A percentile compares a stretch with the other conserved stretches of the same genome.
Conservation (phyloP, 441 rosid genomes). For the Gossypium davidsonii region DNA sequence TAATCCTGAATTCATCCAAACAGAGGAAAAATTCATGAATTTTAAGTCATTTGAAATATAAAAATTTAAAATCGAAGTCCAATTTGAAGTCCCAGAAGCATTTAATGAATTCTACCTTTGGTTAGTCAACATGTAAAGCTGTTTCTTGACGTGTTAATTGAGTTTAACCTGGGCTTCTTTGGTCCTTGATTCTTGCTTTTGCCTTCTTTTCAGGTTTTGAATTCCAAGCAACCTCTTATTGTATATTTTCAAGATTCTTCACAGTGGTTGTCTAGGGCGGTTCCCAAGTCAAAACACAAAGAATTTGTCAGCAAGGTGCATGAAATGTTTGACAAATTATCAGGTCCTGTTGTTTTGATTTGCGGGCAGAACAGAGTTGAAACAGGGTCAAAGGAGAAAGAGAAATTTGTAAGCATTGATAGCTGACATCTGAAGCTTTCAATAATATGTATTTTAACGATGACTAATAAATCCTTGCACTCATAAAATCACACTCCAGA, state of each 20-base stretch:
- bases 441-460: not conserved
- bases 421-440: slow-evolving; percentile 7
- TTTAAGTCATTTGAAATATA: not conserved
- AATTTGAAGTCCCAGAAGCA: not conserved
- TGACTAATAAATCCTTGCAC: not conserved
- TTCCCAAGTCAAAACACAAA: slow-evolving; percentile 58
- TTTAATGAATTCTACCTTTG: not conserved
- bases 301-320: slow-evolving; percentile 62
- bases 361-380: slow-evolving; percentile 88
- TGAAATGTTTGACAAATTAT: slow-evolving; percentile 62
- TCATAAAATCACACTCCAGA: not conserved
- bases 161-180: not conserved
- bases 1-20: not conserved
- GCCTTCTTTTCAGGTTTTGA: slow-evolving; percentile 60
- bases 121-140: not conserved
- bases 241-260: slow-evolving; percentile 88
- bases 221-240: slow-evolving; percentile 63
- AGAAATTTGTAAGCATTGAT: slow-evolving; percentile 58
- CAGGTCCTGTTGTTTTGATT: slow-evolving; percentile 80
- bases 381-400: slow-evolving; percentile 71
- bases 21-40: not conserved
- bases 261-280: slow-evolving; percentile 90
- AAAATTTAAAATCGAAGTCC: not conserved
- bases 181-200: slow-evolving; percentile 15
- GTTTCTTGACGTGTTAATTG: not conserved